A percentile compares a stretch with the other conserved stretches of the same genome.
phyloP scores from a whole-genome alignment of 225 moss, liverwort and hornwort genomes.

The Neckera pumila region DNA sequence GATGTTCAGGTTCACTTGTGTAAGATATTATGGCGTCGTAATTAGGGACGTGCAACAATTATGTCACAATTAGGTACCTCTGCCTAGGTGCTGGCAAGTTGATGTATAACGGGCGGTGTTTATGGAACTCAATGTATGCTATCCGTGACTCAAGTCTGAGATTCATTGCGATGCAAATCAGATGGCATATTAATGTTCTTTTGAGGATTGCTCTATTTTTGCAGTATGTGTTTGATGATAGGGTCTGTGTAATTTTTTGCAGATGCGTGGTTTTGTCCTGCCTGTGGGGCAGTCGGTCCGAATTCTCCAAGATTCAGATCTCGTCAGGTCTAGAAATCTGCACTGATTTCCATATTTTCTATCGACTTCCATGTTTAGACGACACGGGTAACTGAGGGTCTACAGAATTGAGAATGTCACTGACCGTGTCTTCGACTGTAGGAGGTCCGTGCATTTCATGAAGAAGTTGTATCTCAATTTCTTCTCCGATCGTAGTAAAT shows the following conservation, averaged over 20 bases:
- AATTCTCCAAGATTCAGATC: constrained; percentile 63
- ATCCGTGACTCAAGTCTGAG: neutral
- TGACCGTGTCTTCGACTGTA: neutral
- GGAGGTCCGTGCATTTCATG: neutral
- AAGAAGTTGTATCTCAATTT: neutral
- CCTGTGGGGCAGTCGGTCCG: constrained; percentile 48
- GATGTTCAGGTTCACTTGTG: neutral
- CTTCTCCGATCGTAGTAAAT: neutral
- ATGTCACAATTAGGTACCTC: neutral
- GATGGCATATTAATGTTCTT: neutral
- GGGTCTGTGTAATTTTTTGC: neutral
- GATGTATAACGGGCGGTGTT: neutral
- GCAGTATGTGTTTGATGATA: neutral
- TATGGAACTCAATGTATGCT: neutral
- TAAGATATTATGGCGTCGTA: neutral
- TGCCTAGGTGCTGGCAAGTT: neutral
- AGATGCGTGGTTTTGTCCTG: constrained; percentile 74
- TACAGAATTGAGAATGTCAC: neutral
- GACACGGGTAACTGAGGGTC: neutral
- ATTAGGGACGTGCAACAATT: neutral
- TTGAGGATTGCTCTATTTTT: neutral
- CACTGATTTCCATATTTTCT: neutral
- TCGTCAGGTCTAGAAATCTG: constrained; percentile 51
- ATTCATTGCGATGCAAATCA: neutral
- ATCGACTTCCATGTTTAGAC: neutral